Conservation (phyloP, 441 rosid genomes). For the Gossypium schwendimanii region DNA sequence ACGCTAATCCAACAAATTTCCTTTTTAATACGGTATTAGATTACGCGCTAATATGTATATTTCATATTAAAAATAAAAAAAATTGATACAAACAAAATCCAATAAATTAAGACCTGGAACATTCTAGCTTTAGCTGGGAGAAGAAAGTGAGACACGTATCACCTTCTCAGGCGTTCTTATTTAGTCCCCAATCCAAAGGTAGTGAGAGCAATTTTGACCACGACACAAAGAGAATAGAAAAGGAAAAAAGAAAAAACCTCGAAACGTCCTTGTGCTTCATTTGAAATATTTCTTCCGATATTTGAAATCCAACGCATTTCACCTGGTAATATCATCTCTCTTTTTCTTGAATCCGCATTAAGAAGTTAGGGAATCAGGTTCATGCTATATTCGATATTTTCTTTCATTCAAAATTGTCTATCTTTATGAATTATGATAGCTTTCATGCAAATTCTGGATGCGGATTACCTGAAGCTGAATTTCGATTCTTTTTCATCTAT, state of each 20-base stretch:
- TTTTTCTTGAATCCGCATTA: background rate
- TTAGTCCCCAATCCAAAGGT: background rate
- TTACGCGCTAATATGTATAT: background rate
- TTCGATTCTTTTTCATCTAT: background rate
- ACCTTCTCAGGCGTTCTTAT: background rate
- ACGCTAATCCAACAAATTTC: background rate
- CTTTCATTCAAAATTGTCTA: background rate
- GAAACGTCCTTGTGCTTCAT: background rate
- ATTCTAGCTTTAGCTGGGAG: constrained; percentile 16
- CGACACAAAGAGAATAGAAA: background rate
- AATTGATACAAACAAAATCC: background rate
- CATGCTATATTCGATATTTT: background rate
- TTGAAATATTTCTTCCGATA: background rate
- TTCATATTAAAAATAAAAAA: too few species aligned
- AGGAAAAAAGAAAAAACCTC: background rate
- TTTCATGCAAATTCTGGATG: background rate
- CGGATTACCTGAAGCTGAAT: background rate
- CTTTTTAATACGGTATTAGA: background rate
- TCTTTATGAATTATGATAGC: background rate
- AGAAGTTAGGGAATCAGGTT: background rate
- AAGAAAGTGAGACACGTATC: constrained; percentile 16
- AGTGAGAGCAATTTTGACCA: background rate
- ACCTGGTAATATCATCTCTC: constrained; percentile 1
- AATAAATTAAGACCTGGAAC: constrained; percentile 3
- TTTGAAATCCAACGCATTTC: background rate